Evolutionary conservation across 2,329 filamentous ascomycete genomes (phyloP), one percentile per base, ranked within the genome.

Genomic region (Hypoxylon sp.): DNA sequence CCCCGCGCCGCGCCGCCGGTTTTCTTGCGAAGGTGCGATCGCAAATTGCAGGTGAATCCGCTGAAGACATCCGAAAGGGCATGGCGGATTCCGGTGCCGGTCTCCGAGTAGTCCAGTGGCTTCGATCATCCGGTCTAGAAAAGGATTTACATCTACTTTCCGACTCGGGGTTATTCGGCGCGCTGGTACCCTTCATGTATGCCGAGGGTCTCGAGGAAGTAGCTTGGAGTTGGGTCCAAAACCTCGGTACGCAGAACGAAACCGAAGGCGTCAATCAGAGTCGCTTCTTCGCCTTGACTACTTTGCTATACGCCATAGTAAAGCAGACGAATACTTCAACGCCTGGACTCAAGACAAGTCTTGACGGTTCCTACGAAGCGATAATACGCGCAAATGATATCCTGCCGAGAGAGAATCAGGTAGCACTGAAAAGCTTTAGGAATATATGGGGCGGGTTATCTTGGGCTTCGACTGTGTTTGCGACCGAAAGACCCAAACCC

Each of bases 141-240:
- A 68, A 71, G 0, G 63, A 72, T 26, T 66, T 83, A 8, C 62
- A 66, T 1, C 83, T 84, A 43, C 64, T 82, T 4, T 60, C 68
- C 12, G 61, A 76, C 34, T 49, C 65, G 23, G 52, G 59, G n/a
- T 70, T 78, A 21, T 63, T 79, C 44, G 60, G 65, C 4, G 56
- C 66, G 3, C 65, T 85, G 2, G 59, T 76, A 5, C 73, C 73
- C 1, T 83, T 83, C 61, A 67, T 84, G 49, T 71, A 81, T 4
- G 76, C 77, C 5, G 81, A 84, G 58, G 74, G 72, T 2, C 66
- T 79, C 16, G 79, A 84, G 11, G 73, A 75, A 5, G 66, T 79
- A 0, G 72, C 73, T 2, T 84, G 80, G 80, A 67, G 66, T 13
- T 85, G 82, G 82, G 67, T 83, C 6, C 68, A 71, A 5, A 72